These are phyloP conservation scores for Desmodesmus armatus DNA, from an alignment of 139 green algal genomes.

Conservation along the genomic window DNA sequence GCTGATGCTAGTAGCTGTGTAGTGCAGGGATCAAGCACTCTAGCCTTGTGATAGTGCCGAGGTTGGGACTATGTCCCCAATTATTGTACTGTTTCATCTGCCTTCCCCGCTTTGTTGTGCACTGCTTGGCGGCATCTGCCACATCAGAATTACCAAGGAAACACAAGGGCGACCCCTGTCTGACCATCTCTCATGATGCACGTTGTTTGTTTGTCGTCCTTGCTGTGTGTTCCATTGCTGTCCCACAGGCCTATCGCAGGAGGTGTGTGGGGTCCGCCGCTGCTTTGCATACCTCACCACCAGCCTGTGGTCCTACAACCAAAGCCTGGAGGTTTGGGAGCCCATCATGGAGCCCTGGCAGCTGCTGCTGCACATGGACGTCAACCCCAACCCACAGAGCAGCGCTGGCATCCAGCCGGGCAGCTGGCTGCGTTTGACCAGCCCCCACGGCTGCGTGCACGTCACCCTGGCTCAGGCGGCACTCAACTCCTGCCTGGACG, in stretches of 20 bases:
- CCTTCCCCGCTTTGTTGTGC: too few species aligned
- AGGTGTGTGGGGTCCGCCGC: conserved; percentile 45
- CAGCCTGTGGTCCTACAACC: conserved; percentile 75
- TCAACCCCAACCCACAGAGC: conserved; percentile 45
- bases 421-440: conserved; percentile 58
- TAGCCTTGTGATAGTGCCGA: too few species aligned
- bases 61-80: too few species aligned
- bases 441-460: conserved; percentile 58
- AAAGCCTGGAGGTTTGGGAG: conserved; percentile 79
- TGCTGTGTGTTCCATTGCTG: too few species aligned
- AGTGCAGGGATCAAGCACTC: too few species aligned
- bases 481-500: conserved; percentile 54
- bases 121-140: too few species aligned
- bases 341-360: conserved; percentile 89
- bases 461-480: conserved; percentile 66
- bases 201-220: too few species aligned
- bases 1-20: too few species aligned
- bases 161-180: too few species aligned
- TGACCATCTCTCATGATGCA: too few species aligned
- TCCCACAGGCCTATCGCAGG: conserved; percentile 33
- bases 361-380: conserved; percentile 68
- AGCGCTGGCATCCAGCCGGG: conserved; percentile 54
- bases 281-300: conserved; percentile 57
- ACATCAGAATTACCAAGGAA: too few species aligned
- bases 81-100: too few species aligned